phyloP scores from a whole-genome alignment of 1,284 basidiomycete species.

The Porphyrellus sp. region DNA sequence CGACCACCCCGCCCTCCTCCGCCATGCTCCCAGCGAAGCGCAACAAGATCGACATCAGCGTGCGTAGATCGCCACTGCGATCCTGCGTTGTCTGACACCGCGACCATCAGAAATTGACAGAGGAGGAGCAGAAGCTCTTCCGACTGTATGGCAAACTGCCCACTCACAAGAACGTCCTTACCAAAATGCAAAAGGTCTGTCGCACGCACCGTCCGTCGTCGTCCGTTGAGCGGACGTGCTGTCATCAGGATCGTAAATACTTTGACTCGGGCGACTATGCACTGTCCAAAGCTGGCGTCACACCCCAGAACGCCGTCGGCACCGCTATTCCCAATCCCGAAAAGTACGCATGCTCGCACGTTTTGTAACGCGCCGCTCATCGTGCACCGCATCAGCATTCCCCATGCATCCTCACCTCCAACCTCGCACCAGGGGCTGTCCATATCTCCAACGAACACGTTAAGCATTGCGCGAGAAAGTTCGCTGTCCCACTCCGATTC shows the following conservation, averaged over 20 bases:
- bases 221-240: constrained; percentile 9
- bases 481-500: constrained; percentile 42
- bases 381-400: constrained; percentile 49
- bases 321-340: constrained; percentile 95
- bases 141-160: constrained; percentile 93
- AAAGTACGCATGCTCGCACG: constrained; percentile 57
- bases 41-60: constrained; percentile 90
- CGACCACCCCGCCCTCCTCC: constrained; percentile 19
- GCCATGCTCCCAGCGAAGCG: constrained; percentile 79
- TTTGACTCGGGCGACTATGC: constrained; percentile 98
- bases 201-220: constrained; percentile 7
- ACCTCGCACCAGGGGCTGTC: constrained; percentile 54
- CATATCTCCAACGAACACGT: constrained; percentile 60
- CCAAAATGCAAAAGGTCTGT: constrained; percentile 89
- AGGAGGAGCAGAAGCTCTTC: constrained; percentile 94
- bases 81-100: constrained; percentile 5
- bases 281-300: constrained; percentile 90
- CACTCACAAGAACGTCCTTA: constrained; percentile 87
- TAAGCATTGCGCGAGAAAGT: constrained; percentile 64
- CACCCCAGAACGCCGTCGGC: constrained; percentile 83
- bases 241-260: constrained; percentile 88
- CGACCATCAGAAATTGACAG: constrained; percentile 66
- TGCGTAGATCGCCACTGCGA: constrained; percentile 40
- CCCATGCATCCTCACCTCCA: constrained; percentile 65
- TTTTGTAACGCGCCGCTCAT: not conserved